Conservation (phyloP, 345 rosid species). For the Boechera divaricarpa region DNA sequence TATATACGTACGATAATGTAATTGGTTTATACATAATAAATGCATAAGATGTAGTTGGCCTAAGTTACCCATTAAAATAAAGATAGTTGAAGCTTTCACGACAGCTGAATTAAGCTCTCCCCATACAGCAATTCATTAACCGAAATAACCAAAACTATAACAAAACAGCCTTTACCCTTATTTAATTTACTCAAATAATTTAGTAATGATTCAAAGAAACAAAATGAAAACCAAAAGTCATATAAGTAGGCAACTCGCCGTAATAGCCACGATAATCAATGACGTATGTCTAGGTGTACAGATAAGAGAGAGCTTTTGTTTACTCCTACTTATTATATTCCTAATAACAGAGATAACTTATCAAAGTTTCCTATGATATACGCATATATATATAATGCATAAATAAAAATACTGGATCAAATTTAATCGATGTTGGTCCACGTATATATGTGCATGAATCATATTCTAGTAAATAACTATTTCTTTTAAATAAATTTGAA, state of each 20-base stretch:
- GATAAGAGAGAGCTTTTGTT: slow-evolving; percentile 2
- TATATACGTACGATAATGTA: neutral
- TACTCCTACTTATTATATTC: slow-evolving; percentile 8
- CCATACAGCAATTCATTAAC: slow-evolving; percentile 12
- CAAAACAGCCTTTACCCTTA: slow-evolving; percentile 5
- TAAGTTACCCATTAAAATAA: slow-evolving; percentile 26
- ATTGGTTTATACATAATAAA: slow-evolving; percentile 4
- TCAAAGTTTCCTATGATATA: slow-evolving; percentile 29
- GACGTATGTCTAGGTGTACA: slow-evolving; percentile 15
- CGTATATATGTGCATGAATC: slow-evolving; percentile 7
- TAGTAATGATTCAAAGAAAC: slow-evolving; percentile 1
- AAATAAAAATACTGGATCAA: neutral
- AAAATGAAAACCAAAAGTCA: slow-evolving; percentile 1
- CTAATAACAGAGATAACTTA: slow-evolving; percentile 32
- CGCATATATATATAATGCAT: slow-evolving; percentile 5
- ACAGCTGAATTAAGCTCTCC: slow-evolving; percentile 28
- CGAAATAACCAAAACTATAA: slow-evolving; percentile 19
- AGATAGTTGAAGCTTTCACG: slow-evolving; percentile 37
- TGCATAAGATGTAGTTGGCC: slow-evolving; percentile 13
- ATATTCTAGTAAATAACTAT: neutral
- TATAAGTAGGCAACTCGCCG: neutral
- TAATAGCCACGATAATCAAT: neutral
- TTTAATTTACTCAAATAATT: neutral
- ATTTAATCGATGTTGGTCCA: slow-evolving; percentile 28
- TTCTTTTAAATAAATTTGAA: neutral